Percentiles rank a stretch among this genome's conserved stretches.
Evolutionary conservation across 2,329 filamentous ascomycete species (phyloP).

Genomic region (Teratosphaeria zuluensis): DNA sequence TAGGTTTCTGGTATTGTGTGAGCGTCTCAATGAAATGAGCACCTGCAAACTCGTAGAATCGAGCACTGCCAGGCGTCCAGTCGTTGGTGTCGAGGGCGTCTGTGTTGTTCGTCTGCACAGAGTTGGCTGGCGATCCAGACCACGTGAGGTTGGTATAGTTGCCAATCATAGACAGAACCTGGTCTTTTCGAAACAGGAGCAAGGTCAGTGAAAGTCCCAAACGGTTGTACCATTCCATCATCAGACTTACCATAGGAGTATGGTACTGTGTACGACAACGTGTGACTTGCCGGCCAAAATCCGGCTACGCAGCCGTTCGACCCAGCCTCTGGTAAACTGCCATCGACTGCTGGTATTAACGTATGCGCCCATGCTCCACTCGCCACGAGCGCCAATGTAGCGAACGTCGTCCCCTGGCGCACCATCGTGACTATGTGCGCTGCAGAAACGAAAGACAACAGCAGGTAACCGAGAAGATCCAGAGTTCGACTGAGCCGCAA

Average conservation of each 20-base stretch:
- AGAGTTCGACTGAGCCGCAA: background rate
- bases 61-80: slow-evolving; percentile 10
- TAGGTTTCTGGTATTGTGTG: slow-evolving; percentile 9
- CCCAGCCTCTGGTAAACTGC: slow-evolving; percentile 2
- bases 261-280: slow-evolving; percentile 12
- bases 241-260: slow-evolving; percentile 10
- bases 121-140: slow-evolving; percentile 6
- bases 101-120: slow-evolving; percentile 11
- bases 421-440: background rate
- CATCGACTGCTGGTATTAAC: slow-evolving; percentile 4
- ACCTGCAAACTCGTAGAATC: slow-evolving; percentile 10
- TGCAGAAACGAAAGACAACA: background rate
- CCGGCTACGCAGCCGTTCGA: slow-evolving; percentile 7
- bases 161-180: slow-evolving; percentile 13
- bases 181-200: background rate
- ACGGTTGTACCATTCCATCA: background rate
- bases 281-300: slow-evolving; percentile 8
- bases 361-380: background rate
- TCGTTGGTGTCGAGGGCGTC: slow-evolving; percentile 4
- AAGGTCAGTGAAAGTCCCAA: background rate
- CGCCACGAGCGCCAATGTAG: background rate
- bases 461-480: background rate
- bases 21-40: slow-evolving; percentile 10
- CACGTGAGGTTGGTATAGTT: slow-evolving; percentile 15
- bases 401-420: background rate